phyloP scores from a whole-genome alignment of 164 flowering plant genomes.

The Vitis vinifera region ASM3070453v1 NC_081814.1:10321001-10321500 shows the following conservation, averaged over 20 bases:
- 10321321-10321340: constrained; percentile 91
- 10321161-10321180: constrained; percentile 17
- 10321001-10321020: no score
- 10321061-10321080: neutral
- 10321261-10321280: constrained; percentile 43
- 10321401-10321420: constrained; percentile 99
- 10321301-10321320: constrained; percentile 88
- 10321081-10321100: neutral
- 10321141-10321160: neutral
- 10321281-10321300: constrained; percentile 48
- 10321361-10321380: constrained; percentile 76
- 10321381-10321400: constrained; percentile 89
- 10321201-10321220: constrained; percentile 80
- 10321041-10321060: no score
- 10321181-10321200: constrained; percentile 81
- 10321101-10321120: neutral
- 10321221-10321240: constrained; percentile 47
- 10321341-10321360: constrained; percentile 94
- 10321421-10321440: constrained; percentile 53
- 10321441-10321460: constrained; percentile 36
- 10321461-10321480: constrained; percentile 4
- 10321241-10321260: constrained; percentile 82
- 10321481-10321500: no score
- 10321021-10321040: no score
- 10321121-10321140: neutral